Conservation (phyloP, 129 eudicot species). For the Oenanthe sinensis region DNA sequence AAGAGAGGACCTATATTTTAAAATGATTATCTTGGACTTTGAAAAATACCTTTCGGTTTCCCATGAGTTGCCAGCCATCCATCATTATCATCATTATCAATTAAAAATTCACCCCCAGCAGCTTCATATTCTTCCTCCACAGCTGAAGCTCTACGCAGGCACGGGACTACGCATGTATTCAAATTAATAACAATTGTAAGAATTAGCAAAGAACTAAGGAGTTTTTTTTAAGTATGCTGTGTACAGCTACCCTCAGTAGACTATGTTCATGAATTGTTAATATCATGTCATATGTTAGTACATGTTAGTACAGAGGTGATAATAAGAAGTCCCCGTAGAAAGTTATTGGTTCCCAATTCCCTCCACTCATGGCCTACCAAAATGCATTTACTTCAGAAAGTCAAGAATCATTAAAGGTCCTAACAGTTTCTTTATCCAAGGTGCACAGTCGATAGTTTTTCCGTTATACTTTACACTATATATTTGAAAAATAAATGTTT, state of each 20-base stretch:
- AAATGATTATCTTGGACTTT: neutral
- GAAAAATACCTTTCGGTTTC: conserved; percentile 65
- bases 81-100: conserved; percentile 81
- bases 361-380: neutral
- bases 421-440: neutral
- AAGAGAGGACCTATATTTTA: neutral
- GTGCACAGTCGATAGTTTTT: neutral
- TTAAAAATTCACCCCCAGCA: conserved; percentile 91
- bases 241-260: neutral
- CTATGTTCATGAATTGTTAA: neutral
- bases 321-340: neutral
- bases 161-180: conserved; percentile 52
- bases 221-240: neutral
- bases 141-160: conserved; percentile 86
- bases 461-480: neutral
- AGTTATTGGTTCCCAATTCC: neutral
- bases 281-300: neutral
- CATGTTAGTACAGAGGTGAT: neutral
- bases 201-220: neutral
- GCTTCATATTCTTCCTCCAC: conserved; percentile 94
- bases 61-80: conserved; percentile 99
- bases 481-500: neutral
- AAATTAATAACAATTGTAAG: neutral
- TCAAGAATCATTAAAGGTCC: neutral
- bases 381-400: neutral